Conservation (phyloP, 352 stramenopile genomes). For the Globisporangium paroecandrum region DNA sequence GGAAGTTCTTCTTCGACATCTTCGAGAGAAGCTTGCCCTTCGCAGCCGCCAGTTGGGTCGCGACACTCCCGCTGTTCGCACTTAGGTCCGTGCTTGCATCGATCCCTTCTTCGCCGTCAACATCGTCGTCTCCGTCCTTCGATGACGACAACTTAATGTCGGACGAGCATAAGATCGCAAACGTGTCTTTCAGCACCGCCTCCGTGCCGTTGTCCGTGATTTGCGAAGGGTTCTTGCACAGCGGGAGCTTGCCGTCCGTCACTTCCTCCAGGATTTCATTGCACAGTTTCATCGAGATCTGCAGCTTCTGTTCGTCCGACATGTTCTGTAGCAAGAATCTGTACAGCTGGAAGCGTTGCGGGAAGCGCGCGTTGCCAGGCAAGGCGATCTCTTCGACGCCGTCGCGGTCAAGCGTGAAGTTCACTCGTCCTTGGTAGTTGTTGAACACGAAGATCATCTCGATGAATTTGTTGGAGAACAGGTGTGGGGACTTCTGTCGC, state of each 20-base stretch:
- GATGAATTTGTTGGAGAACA: slow-evolving; percentile 97
- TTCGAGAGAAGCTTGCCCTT: slow-evolving; percentile 94
- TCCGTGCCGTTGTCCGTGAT: slow-evolving; percentile 87
- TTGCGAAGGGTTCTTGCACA: slow-evolving; percentile 71
- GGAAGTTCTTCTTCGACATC: slow-evolving; percentile 96
- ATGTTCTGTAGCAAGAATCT: slow-evolving; percentile 93
- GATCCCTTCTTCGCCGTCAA: slow-evolving; percentile 62
- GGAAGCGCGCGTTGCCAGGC: slow-evolving; percentile 48
- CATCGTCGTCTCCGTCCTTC: slow-evolving; percentile 54
- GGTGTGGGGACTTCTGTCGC: slow-evolving; percentile 88
- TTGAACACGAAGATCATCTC: slow-evolving; percentile 97
- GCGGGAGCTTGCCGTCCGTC: slow-evolving; percentile 66
- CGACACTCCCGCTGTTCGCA: slow-evolving; percentile 33
- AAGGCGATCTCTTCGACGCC: slow-evolving; percentile 61
- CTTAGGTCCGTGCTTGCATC: slow-evolving; percentile 53
- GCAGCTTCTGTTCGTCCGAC: slow-evolving; percentile 95
- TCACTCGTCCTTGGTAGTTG: slow-evolving; percentile 59
- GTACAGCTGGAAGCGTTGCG: slow-evolving; percentile 89
- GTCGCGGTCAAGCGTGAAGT: slow-evolving; percentile 62
- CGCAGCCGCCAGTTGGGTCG: slow-evolving; percentile 79
- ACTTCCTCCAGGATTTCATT: slow-evolving; percentile 93
- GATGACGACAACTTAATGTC: slow-evolving; percentile 80
- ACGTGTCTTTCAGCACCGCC: slow-evolving; percentile 83
- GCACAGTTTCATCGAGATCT: slow-evolving; percentile 93
- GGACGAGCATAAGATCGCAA: slow-evolving; percentile 81